Percentiles rank a stretch among this genome's conserved stretches.
phyloP scores from a whole-genome alignment of 176 grass and related monocot species.

The Bothriochloa decipiens region DNA sequence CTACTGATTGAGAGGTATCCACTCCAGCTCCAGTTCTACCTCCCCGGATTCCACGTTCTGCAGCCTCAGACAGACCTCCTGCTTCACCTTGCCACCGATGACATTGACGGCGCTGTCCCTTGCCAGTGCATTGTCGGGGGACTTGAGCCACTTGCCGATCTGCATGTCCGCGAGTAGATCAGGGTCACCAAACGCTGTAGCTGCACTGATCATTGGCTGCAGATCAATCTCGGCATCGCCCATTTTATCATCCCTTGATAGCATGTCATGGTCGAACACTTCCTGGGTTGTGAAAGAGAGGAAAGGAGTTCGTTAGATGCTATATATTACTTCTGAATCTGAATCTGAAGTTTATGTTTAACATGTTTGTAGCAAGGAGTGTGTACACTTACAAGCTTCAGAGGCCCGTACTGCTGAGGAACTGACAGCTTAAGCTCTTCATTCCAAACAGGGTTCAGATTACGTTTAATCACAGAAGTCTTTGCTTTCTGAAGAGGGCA shows the following conservation, averaged over 20 bases:
- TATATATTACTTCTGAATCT: background rate
- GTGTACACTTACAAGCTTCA: conserved; percentile 59
- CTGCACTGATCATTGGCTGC: conserved; percentile 68
- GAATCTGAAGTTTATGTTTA: conserved; percentile 19
- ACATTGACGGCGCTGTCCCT: conserved; percentile 61
- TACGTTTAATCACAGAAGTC: conserved; percentile 63
- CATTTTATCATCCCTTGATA: conserved; percentile 74
- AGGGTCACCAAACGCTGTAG: conserved; percentile 59
- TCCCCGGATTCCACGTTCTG: conserved; percentile 80
- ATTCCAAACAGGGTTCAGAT: conserved; percentile 87
- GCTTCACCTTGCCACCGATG: conserved; percentile 66
- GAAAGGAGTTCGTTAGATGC: background rate
- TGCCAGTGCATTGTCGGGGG: conserved; percentile 60
- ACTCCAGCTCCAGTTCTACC: conserved; percentile 67
- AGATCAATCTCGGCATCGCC: conserved; percentile 77
- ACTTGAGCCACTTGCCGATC: conserved; percentile 74
- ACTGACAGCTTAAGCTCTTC: conserved; percentile 74
- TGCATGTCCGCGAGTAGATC: conserved; percentile 65
- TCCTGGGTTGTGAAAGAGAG: conserved; percentile 49
- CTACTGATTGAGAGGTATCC: conserved; percentile 65
- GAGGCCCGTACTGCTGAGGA: conserved; percentile 55
- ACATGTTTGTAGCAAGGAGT: background rate
- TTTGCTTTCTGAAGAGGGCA: conserved; percentile 55
- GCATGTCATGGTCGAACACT: conserved; percentile 71
- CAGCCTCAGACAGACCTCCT: conserved; percentile 64